Conservation (phyloP, 495 filamentous ascomycete species). For the Aspergillus baeticus region DNA sequence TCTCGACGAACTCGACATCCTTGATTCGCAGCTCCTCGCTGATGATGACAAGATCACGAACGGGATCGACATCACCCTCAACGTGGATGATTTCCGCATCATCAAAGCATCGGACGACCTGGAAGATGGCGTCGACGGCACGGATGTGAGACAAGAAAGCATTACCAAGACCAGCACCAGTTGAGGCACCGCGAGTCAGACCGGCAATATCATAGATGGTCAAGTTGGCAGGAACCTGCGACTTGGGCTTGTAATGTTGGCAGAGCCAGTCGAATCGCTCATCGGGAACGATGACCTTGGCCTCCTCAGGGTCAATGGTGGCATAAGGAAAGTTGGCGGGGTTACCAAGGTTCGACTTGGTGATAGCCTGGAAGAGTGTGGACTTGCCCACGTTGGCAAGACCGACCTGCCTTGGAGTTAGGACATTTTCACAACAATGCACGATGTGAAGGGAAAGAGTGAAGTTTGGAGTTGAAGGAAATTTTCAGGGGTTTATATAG, state of each 20-base stretch:
- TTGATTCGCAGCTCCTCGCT: slow-evolving; percentile 95
- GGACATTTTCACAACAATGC: slow-evolving; percentile 10
- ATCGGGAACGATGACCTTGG: slow-evolving; percentile 96
- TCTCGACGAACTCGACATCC: slow-evolving; percentile 98
- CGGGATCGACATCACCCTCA: slow-evolving; percentile 95
- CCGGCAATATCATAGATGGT: slow-evolving; percentile 99
- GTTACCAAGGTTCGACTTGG: slow-evolving; percentile 95
- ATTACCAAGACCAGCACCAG: slow-evolving; percentile 96
- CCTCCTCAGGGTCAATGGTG: slow-evolving; percentile 98
- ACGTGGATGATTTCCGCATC: slow-evolving; percentile 99
- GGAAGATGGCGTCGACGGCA: slow-evolving; percentile 99
- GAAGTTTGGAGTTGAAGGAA: slow-evolving; percentile 30
- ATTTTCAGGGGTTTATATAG: slow-evolving; percentile 15
- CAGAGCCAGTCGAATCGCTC: slow-evolving; percentile 94
- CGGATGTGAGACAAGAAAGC: slow-evolving; percentile 98
- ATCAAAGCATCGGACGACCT: slow-evolving; percentile 98
- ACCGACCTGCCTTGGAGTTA: slow-evolving; percentile 67
- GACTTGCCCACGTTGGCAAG: slow-evolving; percentile 99
- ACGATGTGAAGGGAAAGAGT: slow-evolving; percentile 15
- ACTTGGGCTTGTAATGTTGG: slow-evolving; percentile 96
- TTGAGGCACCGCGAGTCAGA: slow-evolving; percentile 93
- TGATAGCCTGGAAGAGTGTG: slow-evolving; percentile 99
- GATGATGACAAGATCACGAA: slow-evolving; percentile 94
- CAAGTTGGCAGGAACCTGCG: slow-evolving; percentile 90
- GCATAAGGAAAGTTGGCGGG: slow-evolving; percentile 99